Evolutionary conservation across 495 filamentous ascomycete genomes (phyloP).

Genomic region (Polyplosphaeria fusca): DNA sequence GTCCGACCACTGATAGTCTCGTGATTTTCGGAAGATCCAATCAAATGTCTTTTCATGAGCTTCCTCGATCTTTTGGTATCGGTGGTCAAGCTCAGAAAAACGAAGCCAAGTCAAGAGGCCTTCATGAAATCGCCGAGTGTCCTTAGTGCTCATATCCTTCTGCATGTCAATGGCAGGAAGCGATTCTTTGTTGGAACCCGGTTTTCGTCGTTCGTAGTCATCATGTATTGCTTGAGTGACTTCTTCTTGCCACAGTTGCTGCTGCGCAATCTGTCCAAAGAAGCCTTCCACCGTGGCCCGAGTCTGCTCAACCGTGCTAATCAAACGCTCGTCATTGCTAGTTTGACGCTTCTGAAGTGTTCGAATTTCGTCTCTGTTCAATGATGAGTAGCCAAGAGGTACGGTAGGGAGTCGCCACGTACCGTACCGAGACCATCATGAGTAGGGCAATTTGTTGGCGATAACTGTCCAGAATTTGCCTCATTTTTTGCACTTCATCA

Average conservation of each 20-base stretch:
- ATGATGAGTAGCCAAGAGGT: neutral
- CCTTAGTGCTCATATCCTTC: neutral
- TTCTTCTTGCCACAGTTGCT: neutral
- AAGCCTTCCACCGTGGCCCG: neutral
- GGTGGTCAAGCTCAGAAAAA: constrained; percentile 10
- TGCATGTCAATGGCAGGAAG: constrained; percentile 2
- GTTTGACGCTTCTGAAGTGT: neutral
- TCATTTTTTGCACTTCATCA: neutral
- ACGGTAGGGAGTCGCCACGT: neutral
- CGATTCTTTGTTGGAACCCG: neutral
- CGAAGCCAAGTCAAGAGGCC: constrained; percentile 9
- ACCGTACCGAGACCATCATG: constrained; percentile 3
- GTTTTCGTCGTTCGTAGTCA: constrained; percentile 1
- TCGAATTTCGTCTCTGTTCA: neutral
- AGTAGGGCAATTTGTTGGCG: constrained; percentile 8
- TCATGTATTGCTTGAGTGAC: constrained; percentile 8
- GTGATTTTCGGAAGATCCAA: constrained; percentile 4
- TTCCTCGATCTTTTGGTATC: constrained; percentile 2
- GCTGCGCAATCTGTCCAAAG: neutral
- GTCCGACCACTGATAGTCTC: constrained; percentile 3
- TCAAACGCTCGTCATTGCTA: no score
- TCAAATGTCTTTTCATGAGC: constrained; percentile 11
- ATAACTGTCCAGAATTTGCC: constrained; percentile 9
- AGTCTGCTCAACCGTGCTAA: neutral
- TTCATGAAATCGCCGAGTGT: neutral